phyloP scores from a whole-genome alignment of 116 monocot species.

The Phalaenopsis hybrid region DNA sequence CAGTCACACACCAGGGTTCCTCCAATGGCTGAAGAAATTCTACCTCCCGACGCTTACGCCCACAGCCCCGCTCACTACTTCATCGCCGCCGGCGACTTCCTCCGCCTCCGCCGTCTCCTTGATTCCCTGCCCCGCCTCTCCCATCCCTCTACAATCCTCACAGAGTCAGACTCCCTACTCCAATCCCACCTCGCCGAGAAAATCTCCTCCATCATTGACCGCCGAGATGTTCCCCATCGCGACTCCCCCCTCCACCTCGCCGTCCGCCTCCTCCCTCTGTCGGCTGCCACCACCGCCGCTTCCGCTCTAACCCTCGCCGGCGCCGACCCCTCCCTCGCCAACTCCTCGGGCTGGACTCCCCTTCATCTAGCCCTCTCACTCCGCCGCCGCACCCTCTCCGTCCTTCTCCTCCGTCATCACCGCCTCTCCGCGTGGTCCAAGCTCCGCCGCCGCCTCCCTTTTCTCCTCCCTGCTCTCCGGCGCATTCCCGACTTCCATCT shows the following conservation, averaged over 20 bases:
- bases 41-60: constrained; percentile 27
- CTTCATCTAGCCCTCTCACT: constrained; percentile 68
- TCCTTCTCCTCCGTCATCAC: constrained; percentile 59
- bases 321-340: constrained; percentile 80
- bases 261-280: constrained; percentile 42
- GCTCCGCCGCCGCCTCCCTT: constrained; percentile 70
- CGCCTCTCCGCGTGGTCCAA: constrained; percentile 53
- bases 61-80: constrained; percentile 53
- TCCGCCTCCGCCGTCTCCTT: constrained; percentile 28
- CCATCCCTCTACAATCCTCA: constrained; percentile 33
- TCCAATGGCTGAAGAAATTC: neutral
- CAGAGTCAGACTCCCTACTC: constrained; percentile 30
- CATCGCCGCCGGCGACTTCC: constrained; percentile 30
- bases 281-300: constrained; percentile 11
- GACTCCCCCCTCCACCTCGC: constrained; percentile 69
- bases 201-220: constrained; percentile 55
- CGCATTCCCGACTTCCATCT: constrained; percentile 48
- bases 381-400: constrained; percentile 27
- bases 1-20: neutral
- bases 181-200: constrained; percentile 24
- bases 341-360: constrained; percentile 76
- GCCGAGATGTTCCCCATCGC: constrained; percentile 61
- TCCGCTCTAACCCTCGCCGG: constrained; percentile 36
- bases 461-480: constrained; percentile 41
- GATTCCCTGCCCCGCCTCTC: constrained; percentile 46